phyloP scores from a whole-genome alignment of 495 filamentous ascomycete species.

The Podospora pseudopauciseta region DNA sequence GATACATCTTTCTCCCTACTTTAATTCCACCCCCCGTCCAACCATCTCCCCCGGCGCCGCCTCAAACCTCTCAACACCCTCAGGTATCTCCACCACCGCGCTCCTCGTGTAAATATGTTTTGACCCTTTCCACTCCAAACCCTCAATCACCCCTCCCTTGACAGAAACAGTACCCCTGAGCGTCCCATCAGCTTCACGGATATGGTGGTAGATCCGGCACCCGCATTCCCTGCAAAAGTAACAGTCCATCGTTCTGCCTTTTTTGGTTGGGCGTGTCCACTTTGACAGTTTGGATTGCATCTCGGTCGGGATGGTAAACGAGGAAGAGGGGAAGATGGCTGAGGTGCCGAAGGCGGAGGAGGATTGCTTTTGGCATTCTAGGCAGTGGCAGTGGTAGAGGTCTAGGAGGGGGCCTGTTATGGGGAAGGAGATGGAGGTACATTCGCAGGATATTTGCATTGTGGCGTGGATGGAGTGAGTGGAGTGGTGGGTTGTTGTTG shows the following conservation, averaged over 20 bases:
- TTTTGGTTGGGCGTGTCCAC: slow-evolving; percentile 41
- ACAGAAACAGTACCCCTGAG: slow-evolving; percentile 38
- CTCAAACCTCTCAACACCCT: slow-evolving; percentile 42
- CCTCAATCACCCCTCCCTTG: slow-evolving; percentile 52
- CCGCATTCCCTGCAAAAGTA: slow-evolving; percentile 52
- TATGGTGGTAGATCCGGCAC: slow-evolving; percentile 48
- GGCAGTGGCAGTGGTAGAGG: slow-evolving; percentile 59
- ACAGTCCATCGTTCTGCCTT: slow-evolving; percentile 47
- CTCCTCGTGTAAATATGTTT: slow-evolving; percentile 40
- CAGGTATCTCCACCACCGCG: slow-evolving; percentile 52
- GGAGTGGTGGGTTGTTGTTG: not conserved
- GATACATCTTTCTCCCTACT: not conserved
- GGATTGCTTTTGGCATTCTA: slow-evolving; percentile 56
- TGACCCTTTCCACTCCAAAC: slow-evolving; percentile 36
- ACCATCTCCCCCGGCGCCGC: slow-evolving; percentile 30
- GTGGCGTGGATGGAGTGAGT: not conserved
- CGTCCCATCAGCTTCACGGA: slow-evolving; percentile 36
- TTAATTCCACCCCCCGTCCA: slow-evolving; percentile 8
- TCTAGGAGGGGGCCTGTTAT: slow-evolving; percentile 39
- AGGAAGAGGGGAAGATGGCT: slow-evolving; percentile 42
- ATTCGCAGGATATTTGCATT: slow-evolving; percentile 50
- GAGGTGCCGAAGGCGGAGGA: slow-evolving; percentile 56
- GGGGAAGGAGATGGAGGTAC: slow-evolving; percentile 46
- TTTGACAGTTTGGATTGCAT: slow-evolving; percentile 30
- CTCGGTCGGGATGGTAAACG: slow-evolving; percentile 48